A percentile compares a stretch with the other conserved stretches of the same genome.
Conservation (phyloP, 2,329 filamentous ascomycete species). For the Nothophoma quercina region DNA sequence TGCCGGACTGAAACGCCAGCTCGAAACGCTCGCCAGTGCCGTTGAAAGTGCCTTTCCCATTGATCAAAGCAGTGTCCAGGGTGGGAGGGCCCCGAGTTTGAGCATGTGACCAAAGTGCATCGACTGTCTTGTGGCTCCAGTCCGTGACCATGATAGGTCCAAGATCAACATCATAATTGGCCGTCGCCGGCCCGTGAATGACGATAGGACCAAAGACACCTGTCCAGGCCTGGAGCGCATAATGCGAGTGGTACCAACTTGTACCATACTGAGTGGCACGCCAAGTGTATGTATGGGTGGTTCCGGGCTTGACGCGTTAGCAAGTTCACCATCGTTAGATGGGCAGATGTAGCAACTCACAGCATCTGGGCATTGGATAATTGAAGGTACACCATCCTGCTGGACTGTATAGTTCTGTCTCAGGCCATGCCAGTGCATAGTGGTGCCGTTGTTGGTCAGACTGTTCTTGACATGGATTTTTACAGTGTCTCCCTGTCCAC, state of each 20-base stretch:
- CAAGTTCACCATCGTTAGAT: neutral
- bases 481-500: slow-evolving; percentile 39
- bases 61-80: slow-evolving; percentile 30
- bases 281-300: slow-evolving; percentile 4
- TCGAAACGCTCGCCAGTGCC: no score
- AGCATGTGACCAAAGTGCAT: slow-evolving; percentile 35
- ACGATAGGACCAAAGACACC: slow-evolving; percentile 46
- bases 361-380: slow-evolving; percentile 57
- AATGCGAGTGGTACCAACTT: slow-evolving; percentile 69
- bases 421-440: slow-evolving; percentile 61
- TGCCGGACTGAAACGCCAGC: slow-evolving; percentile 37
- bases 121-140: slow-evolving; percentile 48
- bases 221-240: slow-evolving; percentile 57
- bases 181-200: slow-evolving; percentile 51
- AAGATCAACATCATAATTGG: slow-evolving; percentile 50
- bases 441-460: slow-evolving; percentile 52
- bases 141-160: slow-evolving; percentile 45
- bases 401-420: slow-evolving; percentile 61
- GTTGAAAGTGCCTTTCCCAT: slow-evolving; percentile 22
- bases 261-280: slow-evolving; percentile 62
- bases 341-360: neutral
- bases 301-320: slow-evolving; percentile 14
- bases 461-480: slow-evolving; percentile 40
- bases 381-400: slow-evolving; percentile 84
- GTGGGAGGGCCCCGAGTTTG: slow-evolving; percentile 11